Conservation (phyloP, 345 rosid genomes). For the Brassica rapa region DNA sequence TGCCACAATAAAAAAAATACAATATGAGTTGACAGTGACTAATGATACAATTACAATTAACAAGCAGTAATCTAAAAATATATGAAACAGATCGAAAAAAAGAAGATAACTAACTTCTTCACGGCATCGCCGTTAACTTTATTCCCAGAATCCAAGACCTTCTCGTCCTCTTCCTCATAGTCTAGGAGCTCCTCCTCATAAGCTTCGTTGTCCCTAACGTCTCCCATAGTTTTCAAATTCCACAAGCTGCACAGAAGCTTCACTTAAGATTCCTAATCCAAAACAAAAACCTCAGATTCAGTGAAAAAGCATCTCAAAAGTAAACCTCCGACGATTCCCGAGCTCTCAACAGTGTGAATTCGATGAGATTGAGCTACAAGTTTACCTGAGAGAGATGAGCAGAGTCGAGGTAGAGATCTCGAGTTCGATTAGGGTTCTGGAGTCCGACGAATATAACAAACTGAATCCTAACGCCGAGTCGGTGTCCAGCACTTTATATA, state of each 20-base stretch:
- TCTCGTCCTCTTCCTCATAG: slow-evolving; percentile 96
- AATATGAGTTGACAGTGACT: background rate
- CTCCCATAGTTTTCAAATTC: slow-evolving; percentile 60
- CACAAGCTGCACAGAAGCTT: background rate
- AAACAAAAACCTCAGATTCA: background rate
- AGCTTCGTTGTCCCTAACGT: slow-evolving; percentile 87
- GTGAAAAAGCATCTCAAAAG: background rate
- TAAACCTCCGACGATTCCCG: background rate
- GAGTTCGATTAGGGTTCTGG: slow-evolving; percentile 51
- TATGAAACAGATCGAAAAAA: background rate
- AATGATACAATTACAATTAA: no score
- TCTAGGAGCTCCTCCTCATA: slow-evolving; percentile 99
- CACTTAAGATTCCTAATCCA: slow-evolving; percentile 13
- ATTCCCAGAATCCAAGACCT: slow-evolving; percentile 64
- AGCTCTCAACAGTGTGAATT: background rate
- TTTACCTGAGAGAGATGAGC: slow-evolving; percentile 40
- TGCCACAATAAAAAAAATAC: slow-evolving; percentile 15
- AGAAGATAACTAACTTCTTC: slow-evolving; percentile 71
- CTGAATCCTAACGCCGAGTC: background rate
- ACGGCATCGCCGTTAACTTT: slow-evolving; percentile 87
- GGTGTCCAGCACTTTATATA: background rate
- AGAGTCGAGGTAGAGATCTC: slow-evolving; percentile 1
- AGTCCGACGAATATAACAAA: background rate
- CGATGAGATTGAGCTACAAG: background rate
- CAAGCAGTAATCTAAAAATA: no score